Conservation (phyloP, 306 rosid species). For the Biancaea sappan region DNA sequence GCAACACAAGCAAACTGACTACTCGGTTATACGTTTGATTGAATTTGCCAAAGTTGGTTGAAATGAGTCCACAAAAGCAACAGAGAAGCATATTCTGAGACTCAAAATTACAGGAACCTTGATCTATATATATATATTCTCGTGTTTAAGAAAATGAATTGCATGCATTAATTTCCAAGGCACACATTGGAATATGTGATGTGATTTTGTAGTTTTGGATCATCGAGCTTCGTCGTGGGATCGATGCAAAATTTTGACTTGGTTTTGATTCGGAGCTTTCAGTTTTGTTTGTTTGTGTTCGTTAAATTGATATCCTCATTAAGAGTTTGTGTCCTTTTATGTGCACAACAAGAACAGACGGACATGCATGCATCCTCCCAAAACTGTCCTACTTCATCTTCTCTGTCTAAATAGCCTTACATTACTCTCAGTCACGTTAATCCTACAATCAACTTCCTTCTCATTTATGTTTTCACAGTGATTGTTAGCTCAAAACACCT, state of each 20-base stretch:
- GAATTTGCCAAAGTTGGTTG: neutral
- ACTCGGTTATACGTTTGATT: neutral
- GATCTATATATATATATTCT: neutral
- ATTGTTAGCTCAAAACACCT: no score
- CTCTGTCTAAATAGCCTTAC: neutral
- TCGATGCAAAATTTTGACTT: neutral
- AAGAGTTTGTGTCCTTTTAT: constrained; percentile 40
- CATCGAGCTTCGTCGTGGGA: neutral
- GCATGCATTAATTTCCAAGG: neutral
- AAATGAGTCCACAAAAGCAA: neutral
- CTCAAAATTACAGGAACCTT: neutral
- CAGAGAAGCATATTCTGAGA: neutral
- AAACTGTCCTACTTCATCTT: neutral
- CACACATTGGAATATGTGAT: constrained; percentile 28
- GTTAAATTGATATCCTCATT: constrained; percentile 40
- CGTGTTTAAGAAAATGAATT: neutral
- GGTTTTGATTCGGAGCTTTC: constrained; percentile 3
- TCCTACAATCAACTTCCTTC: neutral
- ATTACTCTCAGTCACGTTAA: neutral
- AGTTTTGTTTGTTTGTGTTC: constrained; percentile 39
- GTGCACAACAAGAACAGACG: constrained; percentile 21
- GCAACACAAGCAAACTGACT: neutral
- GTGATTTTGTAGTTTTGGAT: neutral
- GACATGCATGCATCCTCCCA: constrained; percentile 16
- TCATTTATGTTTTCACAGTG: neutral